Conservation (phyloP, 352 stramenopile genomes). For the Globisporangium orthogonon region DNA sequence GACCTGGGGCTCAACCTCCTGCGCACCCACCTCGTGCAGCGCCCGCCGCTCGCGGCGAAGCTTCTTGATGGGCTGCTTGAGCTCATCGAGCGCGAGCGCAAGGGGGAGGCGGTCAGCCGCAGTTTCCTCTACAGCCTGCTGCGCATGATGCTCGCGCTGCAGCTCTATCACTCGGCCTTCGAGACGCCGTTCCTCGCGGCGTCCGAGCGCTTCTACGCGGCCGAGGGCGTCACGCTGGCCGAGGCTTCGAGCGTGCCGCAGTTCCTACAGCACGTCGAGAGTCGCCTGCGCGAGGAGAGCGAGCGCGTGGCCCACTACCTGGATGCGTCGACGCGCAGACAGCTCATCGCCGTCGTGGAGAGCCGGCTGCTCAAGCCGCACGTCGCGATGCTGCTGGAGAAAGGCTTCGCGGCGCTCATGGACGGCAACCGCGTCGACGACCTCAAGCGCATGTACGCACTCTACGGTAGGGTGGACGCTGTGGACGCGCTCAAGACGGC, state of each 20-base stretch:
- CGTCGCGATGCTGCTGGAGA: conserved; percentile 70
- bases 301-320: conserved; percentile 70
- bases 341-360: conserved; percentile 72
- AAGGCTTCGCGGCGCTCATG: conserved; percentile 86
- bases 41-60: conserved; percentile 51
- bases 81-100: conserved; percentile 85
- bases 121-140: conserved; percentile 77
- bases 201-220: conserved; percentile 82
- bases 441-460: conserved; percentile 80
- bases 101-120: conserved; percentile 82
- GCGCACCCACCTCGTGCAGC: conserved; percentile 50
- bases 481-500: conserved; percentile 59
- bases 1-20: conserved; percentile 85
- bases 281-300: conserved; percentile 76
- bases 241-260: conserved; percentile 66
- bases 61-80: conserved; percentile 70
- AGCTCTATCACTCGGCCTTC: conserved; percentile 84
- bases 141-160: conserved; percentile 78
- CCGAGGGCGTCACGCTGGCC: conserved; percentile 61
- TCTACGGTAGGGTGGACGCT: conserved; percentile 72
- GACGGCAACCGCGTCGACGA: conserved; percentile 75
- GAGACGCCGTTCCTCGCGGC: conserved; percentile 83
- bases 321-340: conserved; percentile 68
- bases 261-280: conserved; percentile 87
- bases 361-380: conserved; percentile 81